phyloP scores from a whole-genome alignment of 2,329 filamentous ascomycete species.

The Colletotrichum orbiculare region DNA sequence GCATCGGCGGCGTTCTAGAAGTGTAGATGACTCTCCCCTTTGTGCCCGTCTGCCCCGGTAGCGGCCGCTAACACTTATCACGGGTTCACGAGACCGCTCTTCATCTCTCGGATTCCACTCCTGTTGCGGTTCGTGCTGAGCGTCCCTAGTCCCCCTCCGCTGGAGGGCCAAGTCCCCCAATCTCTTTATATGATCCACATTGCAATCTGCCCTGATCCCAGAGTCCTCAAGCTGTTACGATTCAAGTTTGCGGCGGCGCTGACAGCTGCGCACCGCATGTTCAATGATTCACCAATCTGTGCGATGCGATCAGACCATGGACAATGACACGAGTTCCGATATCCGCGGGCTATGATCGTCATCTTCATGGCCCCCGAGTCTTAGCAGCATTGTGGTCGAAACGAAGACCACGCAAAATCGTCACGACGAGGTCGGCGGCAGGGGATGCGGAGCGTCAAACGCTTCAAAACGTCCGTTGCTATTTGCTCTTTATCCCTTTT shows the following conservation, averaged over 20 bases:
- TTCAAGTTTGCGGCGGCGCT: slow-evolving; percentile 21
- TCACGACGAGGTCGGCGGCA: too few species aligned
- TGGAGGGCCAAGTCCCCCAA: slow-evolving; percentile 19
- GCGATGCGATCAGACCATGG: slow-evolving; percentile 34
- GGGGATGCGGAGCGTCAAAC: too few species aligned
- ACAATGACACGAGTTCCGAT: slow-evolving; percentile 19
- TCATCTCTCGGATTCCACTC: slow-evolving; percentile 10
- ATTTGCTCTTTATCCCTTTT: too few species aligned
- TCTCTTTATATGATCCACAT: slow-evolving; percentile 24
- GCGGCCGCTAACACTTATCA: slow-evolving; percentile 14
- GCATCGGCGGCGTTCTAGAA: slow-evolving; percentile 30
- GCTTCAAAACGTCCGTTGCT: too few species aligned
- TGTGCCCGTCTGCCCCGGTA: slow-evolving; percentile 15
- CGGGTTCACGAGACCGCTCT: background rate
- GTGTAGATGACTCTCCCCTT: background rate
- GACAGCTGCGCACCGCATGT: slow-evolving; percentile 6
- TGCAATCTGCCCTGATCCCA: slow-evolving; percentile 28
- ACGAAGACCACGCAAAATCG: too few species aligned
- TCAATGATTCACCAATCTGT: slow-evolving; percentile 28
- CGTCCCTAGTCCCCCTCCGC: slow-evolving; percentile 5
- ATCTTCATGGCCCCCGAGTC: background rate
- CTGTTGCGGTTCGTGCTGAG: slow-evolving; percentile 21
- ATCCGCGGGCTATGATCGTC: slow-evolving; percentile 17
- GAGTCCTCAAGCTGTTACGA: slow-evolving; percentile 29
- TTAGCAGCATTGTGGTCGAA: too few species aligned